Conservation (phyloP, 306 rosid genomes). For the Sesbania bispinosa region DNA sequence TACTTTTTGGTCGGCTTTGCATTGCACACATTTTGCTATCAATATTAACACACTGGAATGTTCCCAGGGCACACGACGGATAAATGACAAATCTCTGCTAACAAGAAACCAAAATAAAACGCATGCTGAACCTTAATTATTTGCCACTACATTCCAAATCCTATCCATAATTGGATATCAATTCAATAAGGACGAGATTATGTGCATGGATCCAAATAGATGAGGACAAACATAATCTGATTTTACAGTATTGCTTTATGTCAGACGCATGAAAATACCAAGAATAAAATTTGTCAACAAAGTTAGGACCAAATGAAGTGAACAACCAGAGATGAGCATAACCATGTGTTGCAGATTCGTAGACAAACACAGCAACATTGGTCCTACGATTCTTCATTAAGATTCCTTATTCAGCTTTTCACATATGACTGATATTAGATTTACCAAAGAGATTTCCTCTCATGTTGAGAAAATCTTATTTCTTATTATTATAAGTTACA, state of each 20-base stretch:
- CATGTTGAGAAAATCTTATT: conserved; percentile 34
- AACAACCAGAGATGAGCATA: conserved; percentile 40
- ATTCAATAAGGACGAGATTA: conserved; percentile 23
- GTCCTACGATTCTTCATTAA: conserved; percentile 61
- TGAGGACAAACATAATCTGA: conserved; percentile 26
- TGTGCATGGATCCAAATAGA: conserved; percentile 6
- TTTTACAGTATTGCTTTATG: conserved; percentile 30
- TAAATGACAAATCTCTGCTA: conserved; percentile 17
- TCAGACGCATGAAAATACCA: conserved; percentile 41
- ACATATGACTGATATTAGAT: conserved; percentile 32
- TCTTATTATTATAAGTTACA: conserved; percentile 68
- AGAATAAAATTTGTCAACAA: conserved; percentile 33
- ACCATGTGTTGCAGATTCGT: conserved; percentile 49
- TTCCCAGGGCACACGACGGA: not conserved
- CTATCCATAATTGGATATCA: not conserved
- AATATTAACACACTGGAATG: not conserved
- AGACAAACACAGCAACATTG: conserved; percentile 52
- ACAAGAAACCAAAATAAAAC: conserved; percentile 18
- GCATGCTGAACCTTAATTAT: conserved; percentile 18
- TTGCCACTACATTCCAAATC: conserved; percentile 22
- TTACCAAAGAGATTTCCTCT: conserved; percentile 43
- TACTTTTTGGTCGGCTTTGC: conserved; percentile 24
- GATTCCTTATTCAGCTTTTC: conserved; percentile 43
- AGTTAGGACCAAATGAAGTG: conserved; percentile 42
- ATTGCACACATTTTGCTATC: conserved; percentile 20